Conservation (phyloP, 2,329 filamentous ascomycete genomes). For the Sclerotinia nivalis region DNA sequence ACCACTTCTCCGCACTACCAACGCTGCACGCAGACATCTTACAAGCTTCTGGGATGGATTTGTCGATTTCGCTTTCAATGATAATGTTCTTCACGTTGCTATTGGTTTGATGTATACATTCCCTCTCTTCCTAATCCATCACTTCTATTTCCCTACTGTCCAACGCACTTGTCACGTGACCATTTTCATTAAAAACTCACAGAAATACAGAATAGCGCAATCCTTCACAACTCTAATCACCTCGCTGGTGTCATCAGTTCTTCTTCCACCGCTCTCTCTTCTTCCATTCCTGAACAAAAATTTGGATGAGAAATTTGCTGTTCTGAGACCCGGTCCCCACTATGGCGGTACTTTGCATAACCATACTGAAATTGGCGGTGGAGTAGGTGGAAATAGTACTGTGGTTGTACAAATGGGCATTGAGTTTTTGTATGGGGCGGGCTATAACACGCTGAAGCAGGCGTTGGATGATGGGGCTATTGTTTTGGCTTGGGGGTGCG, state of each 20-base stretch:
- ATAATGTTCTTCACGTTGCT: conserved; percentile 74
- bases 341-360: conserved; percentile 39
- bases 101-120: conserved; percentile 66
- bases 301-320: conserved; percentile 72
- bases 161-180: background rate
- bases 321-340: conserved; percentile 59
- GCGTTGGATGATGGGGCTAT: conserved; percentile 71
- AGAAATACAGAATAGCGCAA: conserved; percentile 58
- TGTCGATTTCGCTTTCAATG: conserved; percentile 70
- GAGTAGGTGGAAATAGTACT: background rate
- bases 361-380: conserved; percentile 6
- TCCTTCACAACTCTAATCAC: conserved; percentile 72
- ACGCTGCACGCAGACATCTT: conserved; percentile 36
- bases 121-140: background rate
- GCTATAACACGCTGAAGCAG: conserved; percentile 70
- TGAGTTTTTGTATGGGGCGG: conserved; percentile 35
- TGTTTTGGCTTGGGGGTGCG: conserved; percentile 69
- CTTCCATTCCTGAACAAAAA: conserved; percentile 70
- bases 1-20: conserved; percentile 33
- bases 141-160: background rate
- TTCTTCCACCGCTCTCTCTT: conserved; percentile 69
- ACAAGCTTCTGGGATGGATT: conserved; percentile 62
- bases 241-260: conserved; percentile 68
- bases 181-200: background rate
- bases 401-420: background rate